Percentiles rank a stretch among this genome's conserved stretches.
Evolutionary conservation across 768 basidiomycete genomes (phyloP).

Genomic region (Tylopilus cervinicoccineus): DNA sequence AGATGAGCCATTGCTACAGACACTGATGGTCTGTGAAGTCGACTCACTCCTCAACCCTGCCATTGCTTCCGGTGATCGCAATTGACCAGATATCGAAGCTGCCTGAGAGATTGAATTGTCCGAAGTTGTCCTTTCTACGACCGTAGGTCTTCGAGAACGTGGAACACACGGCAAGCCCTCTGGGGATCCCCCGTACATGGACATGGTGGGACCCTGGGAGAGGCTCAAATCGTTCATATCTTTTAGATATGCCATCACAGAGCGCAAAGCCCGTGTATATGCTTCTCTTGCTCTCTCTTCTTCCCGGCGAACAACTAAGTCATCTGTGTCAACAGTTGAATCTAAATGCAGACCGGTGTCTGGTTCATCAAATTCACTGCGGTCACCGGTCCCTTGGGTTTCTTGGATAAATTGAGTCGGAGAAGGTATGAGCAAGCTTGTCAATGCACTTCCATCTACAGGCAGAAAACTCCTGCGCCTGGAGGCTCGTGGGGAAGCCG

Average conservation of each 20-base stretch:
- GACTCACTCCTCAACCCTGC: constrained; percentile 55
- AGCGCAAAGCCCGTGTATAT: constrained; percentile 77
- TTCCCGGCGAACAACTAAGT: constrained; percentile 51
- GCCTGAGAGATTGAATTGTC: constrained; percentile 54
- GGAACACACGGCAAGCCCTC: constrained; percentile 37
- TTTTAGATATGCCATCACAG: constrained; percentile 92
- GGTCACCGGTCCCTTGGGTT: constrained; percentile 39
- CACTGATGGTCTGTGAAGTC: constrained; percentile 64
- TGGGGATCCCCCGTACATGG: constrained; percentile 52
- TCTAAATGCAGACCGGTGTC: constrained; percentile 36
- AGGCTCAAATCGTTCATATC: constrained; percentile 91
- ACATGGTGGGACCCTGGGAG: constrained; percentile 52
- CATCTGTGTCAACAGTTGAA: constrained; percentile 42
- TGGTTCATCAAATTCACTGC: constrained; percentile 32
- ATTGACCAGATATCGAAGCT: constrained; percentile 49
- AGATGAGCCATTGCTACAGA: constrained; percentile 68
- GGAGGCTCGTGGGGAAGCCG: constrained; percentile 44
- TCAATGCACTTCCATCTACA: constrained; percentile 61
- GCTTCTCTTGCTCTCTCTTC: constrained; percentile 69
- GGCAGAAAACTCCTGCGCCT: constrained; percentile 90
- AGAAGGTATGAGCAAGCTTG: constrained; percentile 61
- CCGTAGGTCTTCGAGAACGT: constrained; percentile 66
- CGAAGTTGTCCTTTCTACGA: constrained; percentile 42
- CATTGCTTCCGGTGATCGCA: constrained; percentile 66
- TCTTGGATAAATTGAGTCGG: constrained; percentile 57